These are phyloP conservation scores for Claviceps fusiformis DNA, from an alignment of 2,329 filamentous ascomycete species.

Conservation along the genomic window DNA sequence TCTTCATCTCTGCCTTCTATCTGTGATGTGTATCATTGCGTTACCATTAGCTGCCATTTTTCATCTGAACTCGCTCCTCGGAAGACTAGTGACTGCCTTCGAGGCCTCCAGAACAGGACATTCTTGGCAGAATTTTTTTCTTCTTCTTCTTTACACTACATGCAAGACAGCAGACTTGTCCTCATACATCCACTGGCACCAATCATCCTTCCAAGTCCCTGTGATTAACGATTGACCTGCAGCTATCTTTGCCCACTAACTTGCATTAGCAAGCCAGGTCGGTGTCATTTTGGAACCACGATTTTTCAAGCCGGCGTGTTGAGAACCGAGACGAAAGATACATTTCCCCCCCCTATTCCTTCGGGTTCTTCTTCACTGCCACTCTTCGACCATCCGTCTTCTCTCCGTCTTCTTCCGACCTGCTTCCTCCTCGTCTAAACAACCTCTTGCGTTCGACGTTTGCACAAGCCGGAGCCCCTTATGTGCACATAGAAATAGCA, in stretches of 20 bases:
- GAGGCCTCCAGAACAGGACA: not conserved
- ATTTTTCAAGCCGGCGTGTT: not conserved
- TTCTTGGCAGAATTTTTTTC: not conserved
- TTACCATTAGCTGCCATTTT: not conserved
- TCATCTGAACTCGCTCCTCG: not conserved
- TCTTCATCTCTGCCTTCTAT: not conserved
- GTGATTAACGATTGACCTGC: not conserved
- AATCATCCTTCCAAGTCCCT: not conserved
- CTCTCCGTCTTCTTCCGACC: not conserved
- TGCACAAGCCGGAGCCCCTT: not conserved
- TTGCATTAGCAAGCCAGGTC: not conserved
- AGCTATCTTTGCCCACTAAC: not conserved
- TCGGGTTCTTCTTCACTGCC: not conserved
- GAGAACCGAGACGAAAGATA: not conserved
- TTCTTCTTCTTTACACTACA: not conserved
- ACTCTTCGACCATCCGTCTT: not conserved
- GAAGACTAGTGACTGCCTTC: constrained; percentile 2
- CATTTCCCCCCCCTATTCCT: not conserved
- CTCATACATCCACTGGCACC: not conserved
- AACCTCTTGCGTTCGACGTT: not conserved
- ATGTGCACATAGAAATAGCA: constrained; percentile 6
- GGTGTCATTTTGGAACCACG: not conserved
- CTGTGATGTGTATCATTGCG: constrained; percentile 1
- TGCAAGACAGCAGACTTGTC: not conserved
- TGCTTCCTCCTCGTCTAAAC: not conserved